These are phyloP conservation scores for Akebia trifoliata DNA, from an alignment of 164 flowering plant species.

Conservation along the genomic window DNA sequence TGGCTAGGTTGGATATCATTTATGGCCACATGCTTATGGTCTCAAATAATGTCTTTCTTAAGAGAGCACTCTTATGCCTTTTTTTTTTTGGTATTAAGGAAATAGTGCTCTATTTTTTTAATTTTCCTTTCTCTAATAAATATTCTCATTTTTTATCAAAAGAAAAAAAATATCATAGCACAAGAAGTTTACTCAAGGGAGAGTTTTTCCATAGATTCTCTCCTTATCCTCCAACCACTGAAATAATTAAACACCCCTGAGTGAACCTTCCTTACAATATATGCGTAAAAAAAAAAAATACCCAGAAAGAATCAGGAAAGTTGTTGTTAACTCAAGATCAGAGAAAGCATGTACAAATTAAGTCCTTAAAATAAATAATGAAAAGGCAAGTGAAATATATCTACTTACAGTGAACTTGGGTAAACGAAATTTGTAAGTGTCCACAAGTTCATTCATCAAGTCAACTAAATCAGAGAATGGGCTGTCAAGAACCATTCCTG, in stretches of 20 bases:
- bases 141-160: not conserved
- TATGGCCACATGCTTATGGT: no score
- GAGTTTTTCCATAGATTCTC: not conserved
- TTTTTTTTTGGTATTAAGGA: no score
- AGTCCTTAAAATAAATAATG: not conserved
- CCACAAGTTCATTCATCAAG: conserved; percentile 98
- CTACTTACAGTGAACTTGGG: conserved; percentile 90
- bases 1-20: not conserved
- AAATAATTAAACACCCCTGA: no score
- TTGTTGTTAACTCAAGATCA: not conserved
- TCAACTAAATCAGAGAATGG: conserved; percentile 94
- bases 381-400: not conserved
- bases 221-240: not conserved
- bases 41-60: no score
- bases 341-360: not conserved
- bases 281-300: no score
- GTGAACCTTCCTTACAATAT: no score
- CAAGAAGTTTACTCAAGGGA: not conserved
- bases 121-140: no score
- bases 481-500: conserved; percentile 99
- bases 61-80: no score
- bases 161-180: no score
- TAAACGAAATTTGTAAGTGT: conserved; percentile 74
- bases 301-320: no score
- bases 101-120: no score